phyloP scores from a whole-genome alignment of 2,329 filamentous ascomycete species.

The Epichloe bromicola region DNA sequence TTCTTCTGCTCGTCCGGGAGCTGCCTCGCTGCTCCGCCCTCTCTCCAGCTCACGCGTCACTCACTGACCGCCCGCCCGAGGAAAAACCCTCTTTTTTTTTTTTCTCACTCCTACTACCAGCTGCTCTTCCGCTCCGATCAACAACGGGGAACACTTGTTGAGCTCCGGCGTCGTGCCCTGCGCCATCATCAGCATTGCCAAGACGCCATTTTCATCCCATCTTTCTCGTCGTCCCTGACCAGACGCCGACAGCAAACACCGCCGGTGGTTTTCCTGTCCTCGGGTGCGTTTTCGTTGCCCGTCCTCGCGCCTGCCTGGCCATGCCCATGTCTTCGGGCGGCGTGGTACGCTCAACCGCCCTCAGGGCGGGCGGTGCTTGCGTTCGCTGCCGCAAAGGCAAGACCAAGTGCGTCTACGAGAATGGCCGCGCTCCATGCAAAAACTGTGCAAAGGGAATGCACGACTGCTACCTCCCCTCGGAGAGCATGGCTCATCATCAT shows the following conservation, averaged over 20 bases:
- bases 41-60: constrained; percentile 2
- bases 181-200: constrained; percentile 4
- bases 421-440: constrained; percentile 47
- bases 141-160: constrained; percentile 1
- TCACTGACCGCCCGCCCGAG: neutral
- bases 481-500: constrained; percentile 46
- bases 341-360: constrained; percentile 43
- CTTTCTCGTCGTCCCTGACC: neutral
- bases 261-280: neutral
- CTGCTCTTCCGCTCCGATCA: constrained; percentile 3
- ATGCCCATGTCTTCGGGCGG: constrained; percentile 30
- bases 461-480: constrained; percentile 48
- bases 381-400: constrained; percentile 52
- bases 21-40: constrained; percentile 1
- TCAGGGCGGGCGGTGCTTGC: constrained; percentile 47
- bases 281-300: neutral
- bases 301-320: neutral
- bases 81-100: constrained; percentile 1
- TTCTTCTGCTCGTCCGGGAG: neutral
- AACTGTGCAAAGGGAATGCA: constrained; percentile 53
- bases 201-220: neutral
- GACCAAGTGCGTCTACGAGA: constrained; percentile 51
- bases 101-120: neutral
- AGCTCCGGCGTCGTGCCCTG: constrained; percentile 3
- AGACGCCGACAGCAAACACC: constrained; percentile 1